A percentile compares a stretch with the other conserved stretches of the same genome.
phyloP scores from a whole-genome alignment of 805 yeast genomes.

The Nakazawaea populi region DNA sequence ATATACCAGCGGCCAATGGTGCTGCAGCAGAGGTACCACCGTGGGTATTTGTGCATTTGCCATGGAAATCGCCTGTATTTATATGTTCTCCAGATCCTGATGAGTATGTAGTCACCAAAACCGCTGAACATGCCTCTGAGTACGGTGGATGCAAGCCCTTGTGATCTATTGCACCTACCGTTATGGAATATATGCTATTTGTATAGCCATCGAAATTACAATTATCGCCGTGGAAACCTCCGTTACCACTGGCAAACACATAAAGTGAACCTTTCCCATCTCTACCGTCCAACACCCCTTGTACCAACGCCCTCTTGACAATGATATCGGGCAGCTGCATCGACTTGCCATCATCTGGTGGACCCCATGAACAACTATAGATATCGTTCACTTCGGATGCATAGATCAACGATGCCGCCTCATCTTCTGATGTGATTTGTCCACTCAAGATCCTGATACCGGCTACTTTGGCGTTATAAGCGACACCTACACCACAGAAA shows the following conservation, averaged over 20 bases:
- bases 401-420: conserved; percentile 82
- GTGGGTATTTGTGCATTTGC: conserved; percentile 65
- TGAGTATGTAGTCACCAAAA: conserved; percentile 86
- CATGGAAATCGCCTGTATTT: conserved; percentile 76
- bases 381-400: conserved; percentile 83
- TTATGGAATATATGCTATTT: conserved; percentile 88
- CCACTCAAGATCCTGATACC: conserved; percentile 89
- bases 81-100: conserved; percentile 89
- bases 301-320: conserved; percentile 77
- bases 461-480: conserved; percentile 76
- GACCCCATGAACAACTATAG: conserved; percentile 98
- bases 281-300: conserved; percentile 81
- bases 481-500: conserved; percentile 96
- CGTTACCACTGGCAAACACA: conserved; percentile 96
- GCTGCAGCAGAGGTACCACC: conserved; percentile 99
- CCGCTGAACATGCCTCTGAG: conserved; percentile 92
- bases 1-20: conserved; percentile 95
- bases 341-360: conserved; percentile 84
- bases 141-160: conserved; percentile 83
- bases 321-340: conserved; percentile 79
- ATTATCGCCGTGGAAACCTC: conserved; percentile 75
- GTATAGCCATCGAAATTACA: conserved; percentile 98
- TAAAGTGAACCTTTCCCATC: conserved; percentile 76
- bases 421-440: conserved; percentile 75
- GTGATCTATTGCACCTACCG: conserved; percentile 90